These are phyloP conservation scores for Grosmannia penicillata DNA, from an alignment of 2,329 filamentous ascomycete species.

Conservation along the genomic window DNA sequence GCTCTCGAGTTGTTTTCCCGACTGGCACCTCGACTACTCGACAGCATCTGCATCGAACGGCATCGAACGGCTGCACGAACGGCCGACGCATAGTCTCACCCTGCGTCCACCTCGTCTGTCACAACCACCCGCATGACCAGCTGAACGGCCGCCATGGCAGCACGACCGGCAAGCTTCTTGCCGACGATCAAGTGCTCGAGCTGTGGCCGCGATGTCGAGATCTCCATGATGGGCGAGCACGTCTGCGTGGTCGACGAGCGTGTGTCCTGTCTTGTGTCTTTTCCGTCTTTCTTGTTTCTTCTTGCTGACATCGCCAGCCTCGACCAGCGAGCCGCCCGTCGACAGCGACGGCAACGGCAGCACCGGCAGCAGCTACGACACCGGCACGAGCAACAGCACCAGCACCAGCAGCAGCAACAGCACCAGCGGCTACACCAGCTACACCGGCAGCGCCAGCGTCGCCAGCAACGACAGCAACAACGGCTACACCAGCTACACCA, in stretches of 20 bases:
- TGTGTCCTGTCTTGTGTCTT: no score
- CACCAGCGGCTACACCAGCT: background rate
- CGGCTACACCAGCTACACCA: conserved; percentile 19
- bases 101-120: no score
- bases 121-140: background rate
- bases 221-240: conserved; percentile 77
- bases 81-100: no score
- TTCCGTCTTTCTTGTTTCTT: no score
- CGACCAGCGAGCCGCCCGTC: background rate
- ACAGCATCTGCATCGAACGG: no score
- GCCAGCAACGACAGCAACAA: conserved; percentile 23
- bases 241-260: conserved; percentile 44
- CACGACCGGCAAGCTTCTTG: conserved; percentile 49
- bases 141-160: conserved; percentile 13
- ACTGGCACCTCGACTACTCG: no score
- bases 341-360: background rate
- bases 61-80: no score
- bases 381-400: background rate
- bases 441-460: conserved; percentile 3
- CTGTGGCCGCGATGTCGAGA: conserved; percentile 65
- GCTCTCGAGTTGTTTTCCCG: no score
- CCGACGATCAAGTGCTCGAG: conserved; percentile 79
- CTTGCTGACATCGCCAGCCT: background rate
- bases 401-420: background rate
- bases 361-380: background rate